Base-by-base conservation (phyloP, 768 basidiomycete species). In the Lentinula aciculospora region DNA sequence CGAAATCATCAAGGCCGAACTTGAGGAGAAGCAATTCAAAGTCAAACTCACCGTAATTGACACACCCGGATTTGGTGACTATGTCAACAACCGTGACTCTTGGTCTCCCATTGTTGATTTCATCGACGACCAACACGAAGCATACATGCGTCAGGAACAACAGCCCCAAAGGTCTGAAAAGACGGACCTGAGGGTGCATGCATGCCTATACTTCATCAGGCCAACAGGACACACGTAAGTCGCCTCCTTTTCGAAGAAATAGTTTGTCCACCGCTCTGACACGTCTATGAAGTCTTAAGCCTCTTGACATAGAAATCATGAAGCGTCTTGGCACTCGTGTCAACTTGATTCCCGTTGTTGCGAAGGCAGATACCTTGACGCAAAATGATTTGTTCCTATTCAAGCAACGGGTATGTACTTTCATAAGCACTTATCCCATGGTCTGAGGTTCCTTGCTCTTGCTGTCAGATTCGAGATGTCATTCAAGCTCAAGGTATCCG, bases 1-100 rank as follows among this genome's bases (percentile, higher is more conserved):
- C 58, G 97, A 98, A 69, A 96, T 99, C 54, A 94, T 98, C 81
- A 99, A 99, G 80, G 97, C 96, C 13, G 96, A 98, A 76, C 85
- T 99, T 23, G 97, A 98, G 76, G 97, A 98, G 74, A 93, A 95
- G 71, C 90, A 93, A 69, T 98, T 98, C 86, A 96, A 94, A 74
- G 95, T 98, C 80, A 98, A 98, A 81, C 85, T 99, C 62, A 95
- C 91, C 17, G 97, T 98, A 70, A 96, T 99, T 63, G 97, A 99
- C 74, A 98, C 96, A 10, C 97, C 97, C 56, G 97, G 97, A 28
- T 99, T 98, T 62, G 97, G 97, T 36, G 97, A 99, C 88, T 98
- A 98, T 68, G 96, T 99, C 76, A 99, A 99, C 91, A 99, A 99
- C 83, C 85, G 93, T 57, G 97, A 98, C 73, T 95, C 93, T 19